These are phyloP conservation scores for Cryptococcus maquisensis DNA, from an alignment of 1,284 basidiomycete species.

Conservation along the genomic window DNA sequence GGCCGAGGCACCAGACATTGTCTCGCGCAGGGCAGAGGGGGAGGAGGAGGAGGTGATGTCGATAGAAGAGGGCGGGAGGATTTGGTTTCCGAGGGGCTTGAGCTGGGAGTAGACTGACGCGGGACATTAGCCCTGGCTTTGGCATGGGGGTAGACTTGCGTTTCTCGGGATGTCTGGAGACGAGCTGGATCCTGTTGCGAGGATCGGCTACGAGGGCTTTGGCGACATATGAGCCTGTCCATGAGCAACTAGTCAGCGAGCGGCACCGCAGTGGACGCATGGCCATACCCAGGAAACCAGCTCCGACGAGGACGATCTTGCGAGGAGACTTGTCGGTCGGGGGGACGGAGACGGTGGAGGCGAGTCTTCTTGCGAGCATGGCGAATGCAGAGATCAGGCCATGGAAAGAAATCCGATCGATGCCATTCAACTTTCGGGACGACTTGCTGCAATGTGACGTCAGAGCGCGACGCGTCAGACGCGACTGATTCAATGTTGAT, in stretches of 20 bases:
- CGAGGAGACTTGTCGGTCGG: constrained; percentile 12
- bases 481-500: too few relatives aligned
- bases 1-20: constrained; percentile 56
- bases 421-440: too few relatives aligned
- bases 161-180: constrained; percentile 55
- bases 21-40: constrained; percentile 48
- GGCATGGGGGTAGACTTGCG: constrained; percentile 30
- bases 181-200: constrained; percentile 53
- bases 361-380: constrained; percentile 18
- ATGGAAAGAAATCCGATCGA: too few relatives aligned
- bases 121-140: background rate
- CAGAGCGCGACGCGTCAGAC: too few relatives aligned
- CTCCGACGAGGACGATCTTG: constrained; percentile 61
- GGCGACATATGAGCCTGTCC: constrained; percentile 58
- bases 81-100: constrained; percentile 33
- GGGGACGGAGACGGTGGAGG: constrained; percentile 11
- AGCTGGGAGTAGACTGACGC: constrained; percentile 32
- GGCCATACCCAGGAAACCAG: constrained; percentile 60
- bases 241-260: background rate
- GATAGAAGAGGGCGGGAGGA: constrained; percentile 52
- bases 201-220: constrained; percentile 49
- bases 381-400: too few relatives aligned
- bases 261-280: background rate
- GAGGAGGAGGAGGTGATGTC: constrained; percentile 56
- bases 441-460: too few relatives aligned